These are phyloP conservation scores for Macrolepiota dolichaula DNA, from an alignment of 768 basidiomycete genomes.

Conservation along the genomic window DNA sequence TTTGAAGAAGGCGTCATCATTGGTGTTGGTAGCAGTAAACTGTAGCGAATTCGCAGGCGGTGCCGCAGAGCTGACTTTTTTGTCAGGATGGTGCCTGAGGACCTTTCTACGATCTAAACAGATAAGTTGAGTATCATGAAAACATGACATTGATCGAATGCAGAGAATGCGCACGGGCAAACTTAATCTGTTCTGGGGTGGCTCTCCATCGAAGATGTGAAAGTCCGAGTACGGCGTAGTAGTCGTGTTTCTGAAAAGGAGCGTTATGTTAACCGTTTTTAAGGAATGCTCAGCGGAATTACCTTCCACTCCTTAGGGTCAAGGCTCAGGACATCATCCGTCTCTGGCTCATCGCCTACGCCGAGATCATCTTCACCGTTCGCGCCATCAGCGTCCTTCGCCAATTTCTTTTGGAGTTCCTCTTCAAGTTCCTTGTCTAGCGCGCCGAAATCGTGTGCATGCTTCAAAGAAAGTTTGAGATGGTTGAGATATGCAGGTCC, in stretches of 20 bases:
- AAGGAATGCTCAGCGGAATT: slow-evolving; percentile 1
- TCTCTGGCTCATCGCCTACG: slow-evolving; percentile 88
- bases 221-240: slow-evolving; percentile 94
- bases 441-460: slow-evolving; percentile 79
- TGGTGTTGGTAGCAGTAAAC: slow-evolving; percentile 60
- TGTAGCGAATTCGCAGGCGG: slow-evolving; percentile 35
- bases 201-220: slow-evolving; percentile 87
- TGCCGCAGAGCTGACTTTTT: slow-evolving; percentile 57
- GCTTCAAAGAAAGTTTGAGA: slow-evolving; percentile 68
- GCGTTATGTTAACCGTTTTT: neutral
- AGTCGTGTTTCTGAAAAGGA: slow-evolving; percentile 83
- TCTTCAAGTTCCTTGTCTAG: slow-evolving; percentile 63
- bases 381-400: slow-evolving; percentile 39
- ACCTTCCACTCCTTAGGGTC: slow-evolving; percentile 99
- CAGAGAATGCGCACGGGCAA: slow-evolving; percentile 76
- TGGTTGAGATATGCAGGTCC: slow-evolving; percentile 87
- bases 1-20: slow-evolving; percentile 99
- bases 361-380: slow-evolving; percentile 82
- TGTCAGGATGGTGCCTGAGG: slow-evolving; percentile 98
- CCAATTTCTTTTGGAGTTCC: slow-evolving; percentile 42
- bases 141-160: neutral
- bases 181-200: slow-evolving; percentile 88
- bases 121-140: slow-evolving; percentile 43
- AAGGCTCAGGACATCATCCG: slow-evolving; percentile 58
- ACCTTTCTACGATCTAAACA: slow-evolving; percentile 98